Evolutionary conservation across 805 yeast genomes (phyloP).

Genomic region (Naumovozyma baii): DNA sequence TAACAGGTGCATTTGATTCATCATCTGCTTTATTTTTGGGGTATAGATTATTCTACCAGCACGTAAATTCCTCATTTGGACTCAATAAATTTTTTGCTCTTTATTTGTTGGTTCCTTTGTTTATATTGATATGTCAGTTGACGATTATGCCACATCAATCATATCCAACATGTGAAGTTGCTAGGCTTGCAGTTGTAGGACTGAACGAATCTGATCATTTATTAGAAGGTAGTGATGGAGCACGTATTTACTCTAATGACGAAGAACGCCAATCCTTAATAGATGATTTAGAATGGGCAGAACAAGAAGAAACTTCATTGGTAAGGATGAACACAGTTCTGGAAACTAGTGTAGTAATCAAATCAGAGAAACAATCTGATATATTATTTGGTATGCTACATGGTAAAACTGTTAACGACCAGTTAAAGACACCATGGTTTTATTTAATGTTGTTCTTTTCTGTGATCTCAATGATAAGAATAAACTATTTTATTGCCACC

Average conservation of each 20-base stretch:
- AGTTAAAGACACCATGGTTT: constrained; percentile 60
- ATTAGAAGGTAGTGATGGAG: constrained; percentile 30
- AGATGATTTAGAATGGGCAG: constrained; percentile 7
- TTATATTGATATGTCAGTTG: constrained; percentile 64
- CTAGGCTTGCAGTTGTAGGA: constrained; percentile 63
- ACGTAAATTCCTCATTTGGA: constrained; percentile 19
- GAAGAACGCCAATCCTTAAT: constrained; percentile 30
- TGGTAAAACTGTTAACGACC: constrained; percentile 41
- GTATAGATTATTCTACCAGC: constrained; percentile 59
- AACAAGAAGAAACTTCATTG: background rate
- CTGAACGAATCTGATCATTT: constrained; percentile 59
- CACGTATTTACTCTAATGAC: constrained; percentile 39
- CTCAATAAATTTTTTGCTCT: constrained; percentile 51
- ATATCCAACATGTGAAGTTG: constrained; percentile 63
- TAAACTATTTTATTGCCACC: constrained; percentile 89
- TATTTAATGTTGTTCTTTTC: constrained; percentile 67
- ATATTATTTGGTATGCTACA: constrained; percentile 74
- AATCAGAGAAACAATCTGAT: constrained; percentile 43
- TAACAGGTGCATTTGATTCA: constrained; percentile 92
- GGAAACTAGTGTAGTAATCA: constrained; percentile 56
- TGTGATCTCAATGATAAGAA: constrained; percentile 80
- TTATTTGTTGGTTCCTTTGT: constrained; percentile 68
- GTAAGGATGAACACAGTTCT: constrained; percentile 43
- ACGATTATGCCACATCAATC: constrained; percentile 72
- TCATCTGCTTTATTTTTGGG: constrained; percentile 78